These are phyloP conservation scores for Trifolium pratense DNA, from an alignment of 306 rosid species.

Conservation along the genomic window DNA sequence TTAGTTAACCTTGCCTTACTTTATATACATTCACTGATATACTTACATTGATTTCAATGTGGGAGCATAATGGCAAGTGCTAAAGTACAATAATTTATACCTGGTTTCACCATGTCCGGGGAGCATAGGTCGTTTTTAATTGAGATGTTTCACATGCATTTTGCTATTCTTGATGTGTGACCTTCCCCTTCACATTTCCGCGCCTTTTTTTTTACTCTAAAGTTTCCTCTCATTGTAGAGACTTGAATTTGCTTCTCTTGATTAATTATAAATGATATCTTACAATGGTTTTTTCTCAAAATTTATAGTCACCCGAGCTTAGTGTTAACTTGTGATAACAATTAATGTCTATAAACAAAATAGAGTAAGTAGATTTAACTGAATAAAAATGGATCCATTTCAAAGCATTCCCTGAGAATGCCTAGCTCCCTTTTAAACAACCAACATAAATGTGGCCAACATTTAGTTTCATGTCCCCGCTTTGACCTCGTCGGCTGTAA, in stretches of 20 bases:
- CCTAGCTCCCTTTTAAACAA: slow-evolving; percentile 8
- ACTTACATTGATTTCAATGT: slow-evolving; percentile 16
- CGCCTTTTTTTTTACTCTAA: not conserved
- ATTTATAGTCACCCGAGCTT: not conserved
- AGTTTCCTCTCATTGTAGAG: not conserved
- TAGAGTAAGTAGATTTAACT: not conserved
- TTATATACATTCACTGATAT: slow-evolving; percentile 28
- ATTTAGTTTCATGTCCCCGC: not conserved
- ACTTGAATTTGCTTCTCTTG: not conserved
- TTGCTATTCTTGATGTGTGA: not conserved
- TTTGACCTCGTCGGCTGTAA: not conserved
- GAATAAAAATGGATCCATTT: slow-evolving; percentile 28
- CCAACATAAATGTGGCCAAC: not conserved
- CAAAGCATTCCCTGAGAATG: slow-evolving; percentile 5
- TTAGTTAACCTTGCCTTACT: slow-evolving; percentile 34
- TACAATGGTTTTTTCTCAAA: not conserved
- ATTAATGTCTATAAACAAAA: not conserved
- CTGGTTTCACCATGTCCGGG: not conserved
- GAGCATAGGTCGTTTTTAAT: not conserved
- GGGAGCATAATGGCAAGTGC: not conserved
- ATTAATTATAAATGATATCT: not conserved
- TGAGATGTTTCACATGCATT: not conserved
- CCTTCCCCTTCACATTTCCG: not conserved
- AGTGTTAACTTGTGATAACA: not conserved
- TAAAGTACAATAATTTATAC: not conserved